Percentiles rank a stretch among this genome's conserved stretches.
Evolutionary conservation across 2,329 filamentous ascomycete species (phyloP).

Genomic region (Xylariaceae sp.): DNA sequence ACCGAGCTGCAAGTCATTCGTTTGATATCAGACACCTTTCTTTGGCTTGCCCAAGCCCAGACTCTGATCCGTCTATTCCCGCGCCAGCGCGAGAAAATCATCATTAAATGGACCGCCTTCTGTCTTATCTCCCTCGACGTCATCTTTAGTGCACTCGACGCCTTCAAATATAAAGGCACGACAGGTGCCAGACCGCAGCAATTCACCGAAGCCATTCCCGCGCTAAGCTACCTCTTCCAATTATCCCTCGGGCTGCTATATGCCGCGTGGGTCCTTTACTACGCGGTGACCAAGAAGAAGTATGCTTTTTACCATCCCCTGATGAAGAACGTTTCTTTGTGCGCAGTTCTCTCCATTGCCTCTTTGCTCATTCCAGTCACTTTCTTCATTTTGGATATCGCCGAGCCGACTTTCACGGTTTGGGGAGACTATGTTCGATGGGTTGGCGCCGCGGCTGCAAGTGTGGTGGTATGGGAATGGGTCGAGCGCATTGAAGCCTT

Average conservation of each 20-base stretch:
- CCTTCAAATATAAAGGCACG: constrained; percentile 59
- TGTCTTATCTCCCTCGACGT: constrained; percentile 87
- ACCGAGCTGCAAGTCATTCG: constrained; percentile 85
- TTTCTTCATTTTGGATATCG: constrained; percentile 90
- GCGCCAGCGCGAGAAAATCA: constrained; percentile 92
- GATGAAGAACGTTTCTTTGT: constrained; percentile 83
- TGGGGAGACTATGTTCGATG: constrained; percentile 96
- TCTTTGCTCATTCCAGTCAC: constrained; percentile 86
- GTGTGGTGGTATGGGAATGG: constrained; percentile 98
- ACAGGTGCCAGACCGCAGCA: constrained; percentile 61
- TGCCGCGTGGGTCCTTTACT: constrained; percentile 91
- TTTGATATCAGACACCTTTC: constrained; percentile 90
- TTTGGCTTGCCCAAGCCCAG: constrained; percentile 97
- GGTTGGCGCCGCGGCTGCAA: constrained; percentile 92
- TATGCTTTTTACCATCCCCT: constrained; percentile 87
- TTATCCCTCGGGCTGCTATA: constrained; percentile 82
- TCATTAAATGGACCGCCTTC: constrained; percentile 98
- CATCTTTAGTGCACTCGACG: constrained; percentile 87
- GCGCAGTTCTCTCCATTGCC: constrained; percentile 72
- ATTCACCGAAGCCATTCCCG: constrained; percentile 87
- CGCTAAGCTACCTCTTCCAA: constrained; percentile 86
- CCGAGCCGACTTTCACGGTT: constrained; percentile 76
- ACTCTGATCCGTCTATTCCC: constrained; percentile 94
- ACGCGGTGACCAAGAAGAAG: constrained; percentile 83
- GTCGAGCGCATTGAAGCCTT: constrained; percentile 90